Evolutionary conservation across 2,329 filamentous ascomycete genomes (phyloP), one percentile per base, ranked within the genome.

Genomic region (Colletotrichum chlorophyti): DNA sequence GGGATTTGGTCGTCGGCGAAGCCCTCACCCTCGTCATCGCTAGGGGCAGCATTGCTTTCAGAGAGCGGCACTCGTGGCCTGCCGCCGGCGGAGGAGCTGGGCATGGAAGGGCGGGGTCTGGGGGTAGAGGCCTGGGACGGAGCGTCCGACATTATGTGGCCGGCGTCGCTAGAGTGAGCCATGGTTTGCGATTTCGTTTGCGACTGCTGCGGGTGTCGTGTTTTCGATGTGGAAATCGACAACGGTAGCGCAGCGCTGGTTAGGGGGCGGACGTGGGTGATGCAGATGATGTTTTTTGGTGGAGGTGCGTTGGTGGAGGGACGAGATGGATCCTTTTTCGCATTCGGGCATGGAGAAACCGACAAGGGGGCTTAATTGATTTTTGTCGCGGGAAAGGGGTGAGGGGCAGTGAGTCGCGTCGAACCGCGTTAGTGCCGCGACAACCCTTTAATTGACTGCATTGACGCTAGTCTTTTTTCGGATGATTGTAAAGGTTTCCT

Each of bases 1-100:
- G 85, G 85, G 9, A 88, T 77, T 69, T 87, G 84, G 66, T 89
- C 85, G 66, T 89, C 86, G 55, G 82, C 85, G 64, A 87, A 87
- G 4, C 83, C 84, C 63, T 86, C 83, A 9, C 74, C 82, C 65
- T 84, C 85, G 55, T 87, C 84, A 57, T 88, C 85, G 62, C 85
- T 87, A n/a, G 79, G 77, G 0, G 80, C 82, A 49, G 80, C 84
- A 61, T 81, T 68, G 61, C 82, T 86, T 71, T 89, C 86, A 5
- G 86, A 88, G 2, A 84, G 85, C n/a, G 84, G 85, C 0, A 77
- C 83, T 64, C 82, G 75, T 23, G 84, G 83, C 32, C 83, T 78
- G 12, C 78, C 74, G 32, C 78, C 77, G 6, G 83, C 83, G 7
- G 83, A 85, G 38, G 81, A 80, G 55, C 78, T 78, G 50, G 78